These are phyloP conservation scores for Penicillium sp. DNA, from an alignment of 2,329 filamentous ascomycete species.

Conservation along the genomic window DNA sequence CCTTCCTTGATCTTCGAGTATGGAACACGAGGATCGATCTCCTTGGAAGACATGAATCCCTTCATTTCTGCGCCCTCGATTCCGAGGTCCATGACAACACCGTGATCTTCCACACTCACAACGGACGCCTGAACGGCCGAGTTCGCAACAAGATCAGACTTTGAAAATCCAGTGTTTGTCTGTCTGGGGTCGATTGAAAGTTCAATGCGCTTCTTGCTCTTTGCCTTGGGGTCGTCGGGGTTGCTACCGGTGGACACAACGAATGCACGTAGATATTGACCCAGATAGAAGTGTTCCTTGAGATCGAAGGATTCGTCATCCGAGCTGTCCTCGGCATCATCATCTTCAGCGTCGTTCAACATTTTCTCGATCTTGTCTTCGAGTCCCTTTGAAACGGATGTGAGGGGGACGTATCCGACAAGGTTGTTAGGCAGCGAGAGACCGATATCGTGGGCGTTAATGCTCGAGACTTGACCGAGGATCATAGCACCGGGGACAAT, in stretches of 20 bases:
- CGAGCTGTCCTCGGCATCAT: slow-evolving; percentile 54
- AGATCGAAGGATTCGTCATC: slow-evolving; percentile 67
- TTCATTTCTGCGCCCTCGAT: slow-evolving; percentile 67
- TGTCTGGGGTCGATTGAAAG: slow-evolving; percentile 79
- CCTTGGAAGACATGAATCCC: slow-evolving; percentile 83
- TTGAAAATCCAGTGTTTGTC: slow-evolving; percentile 73
- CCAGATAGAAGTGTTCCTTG: slow-evolving; percentile 72
- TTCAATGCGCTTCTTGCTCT: slow-evolving; percentile 79
- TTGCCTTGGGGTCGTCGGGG: slow-evolving; percentile 52
- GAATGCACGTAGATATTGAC: slow-evolving; percentile 84
- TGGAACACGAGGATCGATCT: slow-evolving; percentile 68
- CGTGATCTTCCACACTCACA: slow-evolving; percentile 91
- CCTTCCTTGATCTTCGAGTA: slow-evolving; percentile 76
- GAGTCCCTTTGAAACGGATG: slow-evolving; percentile 81
- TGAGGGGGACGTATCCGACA: slow-evolving; percentile 83
- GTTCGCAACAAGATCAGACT: slow-evolving; percentile 73
- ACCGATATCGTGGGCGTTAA: slow-evolving; percentile 76
- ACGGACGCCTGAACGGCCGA: slow-evolving; percentile 84
- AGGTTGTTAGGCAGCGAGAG: slow-evolving; percentile 91
- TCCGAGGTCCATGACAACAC: slow-evolving; percentile 88
- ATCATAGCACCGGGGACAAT: slow-evolving; percentile 83
- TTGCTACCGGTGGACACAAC: slow-evolving; percentile 75
- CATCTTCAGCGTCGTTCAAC: slow-evolving; percentile 60
- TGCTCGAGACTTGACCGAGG: slow-evolving; percentile 80
- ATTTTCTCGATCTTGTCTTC: slow-evolving; percentile 72